Conservation (phyloP, 805 yeast genomes). For the Tetrapisispora phaffii region DNA sequence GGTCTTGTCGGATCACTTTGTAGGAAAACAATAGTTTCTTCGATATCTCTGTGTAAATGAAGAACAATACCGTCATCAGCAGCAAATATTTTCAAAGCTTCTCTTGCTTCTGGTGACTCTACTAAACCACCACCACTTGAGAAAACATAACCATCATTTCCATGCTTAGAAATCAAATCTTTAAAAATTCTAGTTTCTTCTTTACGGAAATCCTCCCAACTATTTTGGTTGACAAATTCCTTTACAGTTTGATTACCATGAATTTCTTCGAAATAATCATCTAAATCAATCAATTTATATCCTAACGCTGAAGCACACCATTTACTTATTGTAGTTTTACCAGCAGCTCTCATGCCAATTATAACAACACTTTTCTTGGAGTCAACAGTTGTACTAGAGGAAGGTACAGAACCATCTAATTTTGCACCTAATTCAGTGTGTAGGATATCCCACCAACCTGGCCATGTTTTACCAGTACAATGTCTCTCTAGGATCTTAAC, state of each 20-base stretch:
- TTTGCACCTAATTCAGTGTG: conserved; percentile 55
- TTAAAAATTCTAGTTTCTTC: conserved; percentile 51
- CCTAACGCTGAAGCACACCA: conserved; percentile 68
- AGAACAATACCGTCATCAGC: conserved; percentile 66
- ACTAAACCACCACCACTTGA: conserved; percentile 98
- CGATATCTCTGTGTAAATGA: conserved; percentile 82
- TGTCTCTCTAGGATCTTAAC: conserved; percentile 76
- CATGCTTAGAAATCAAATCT: conserved; percentile 32
- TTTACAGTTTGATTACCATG: conserved; percentile 40
- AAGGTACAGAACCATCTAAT: conserved; percentile 64
- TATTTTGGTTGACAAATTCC: conserved; percentile 48
- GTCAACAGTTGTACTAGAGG: conserved; percentile 4
- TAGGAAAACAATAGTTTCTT: conserved; percentile 67
- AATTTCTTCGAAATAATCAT: conserved; percentile 53
- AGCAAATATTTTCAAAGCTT: conserved; percentile 45
- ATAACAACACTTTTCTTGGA: conserved; percentile 47
- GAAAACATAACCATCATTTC: conserved; percentile 50
- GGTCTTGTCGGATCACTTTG: conserved; percentile 79
- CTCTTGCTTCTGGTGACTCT: conserved; percentile 62
- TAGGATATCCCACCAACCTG: conserved; percentile 98
- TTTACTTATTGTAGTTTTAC: conserved; percentile 76
- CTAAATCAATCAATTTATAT: conserved; percentile 65
- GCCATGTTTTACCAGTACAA: conserved; percentile 98
- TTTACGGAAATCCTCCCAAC: conserved; percentile 84
- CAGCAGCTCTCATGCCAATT: conserved; percentile 98